A percentile compares a stretch with the other conserved stretches of the same genome.
These are phyloP conservation scores for Alternaria conjuncta DNA, from an alignment of 2,329 filamentous ascomycete genomes.

Conservation along the genomic window DNA sequence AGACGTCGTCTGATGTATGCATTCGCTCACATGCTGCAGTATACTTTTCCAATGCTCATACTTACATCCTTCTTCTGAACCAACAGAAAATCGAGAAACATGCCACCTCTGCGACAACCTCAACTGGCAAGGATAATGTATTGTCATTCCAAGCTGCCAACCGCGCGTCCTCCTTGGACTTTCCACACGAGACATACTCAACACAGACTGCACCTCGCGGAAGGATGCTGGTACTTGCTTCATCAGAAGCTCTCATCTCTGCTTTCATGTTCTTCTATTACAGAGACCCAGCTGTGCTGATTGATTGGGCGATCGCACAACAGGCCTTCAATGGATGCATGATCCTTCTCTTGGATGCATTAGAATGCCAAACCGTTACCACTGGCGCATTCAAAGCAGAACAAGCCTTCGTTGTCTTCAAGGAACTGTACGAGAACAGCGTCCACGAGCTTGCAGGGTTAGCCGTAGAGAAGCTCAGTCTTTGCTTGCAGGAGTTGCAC, in stretches of 20 bases:
- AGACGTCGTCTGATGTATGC: not conserved
- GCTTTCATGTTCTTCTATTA: slow-evolving; percentile 56
- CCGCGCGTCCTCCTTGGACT: slow-evolving; percentile 11
- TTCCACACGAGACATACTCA: slow-evolving; percentile 21
- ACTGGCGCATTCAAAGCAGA: slow-evolving; percentile 42
- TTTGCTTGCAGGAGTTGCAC: slow-evolving; percentile 32
- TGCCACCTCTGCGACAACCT: not conserved
- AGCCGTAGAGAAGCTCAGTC: slow-evolving; percentile 51
- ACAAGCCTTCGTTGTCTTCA: slow-evolving; percentile 52
- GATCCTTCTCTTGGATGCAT: slow-evolving; percentile 56
- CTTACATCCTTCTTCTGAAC: slow-evolving; percentile 57
- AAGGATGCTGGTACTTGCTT: slow-evolving; percentile 50
- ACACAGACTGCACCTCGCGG: slow-evolving; percentile 40
- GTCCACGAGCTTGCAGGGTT: slow-evolving; percentile 56
- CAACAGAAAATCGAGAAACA: slow-evolving; percentile 49
- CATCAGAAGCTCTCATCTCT: slow-evolving; percentile 51
- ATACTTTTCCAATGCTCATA: slow-evolving; percentile 57
- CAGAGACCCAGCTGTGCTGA: slow-evolving; percentile 52
- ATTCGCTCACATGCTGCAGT: slow-evolving; percentile 37
- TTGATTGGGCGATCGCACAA: slow-evolving; percentile 58
- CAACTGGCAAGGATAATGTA: not conserved
- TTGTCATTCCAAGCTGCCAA: slow-evolving; percentile 24
- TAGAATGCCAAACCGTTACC: slow-evolving; percentile 50
- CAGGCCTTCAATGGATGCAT: slow-evolving; percentile 60
- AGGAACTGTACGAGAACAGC: slow-evolving; percentile 50